Base-by-base conservation (phyloP, 2,329 filamentous ascomycete species). In the Chaetomiaceae sp. region DNA sequence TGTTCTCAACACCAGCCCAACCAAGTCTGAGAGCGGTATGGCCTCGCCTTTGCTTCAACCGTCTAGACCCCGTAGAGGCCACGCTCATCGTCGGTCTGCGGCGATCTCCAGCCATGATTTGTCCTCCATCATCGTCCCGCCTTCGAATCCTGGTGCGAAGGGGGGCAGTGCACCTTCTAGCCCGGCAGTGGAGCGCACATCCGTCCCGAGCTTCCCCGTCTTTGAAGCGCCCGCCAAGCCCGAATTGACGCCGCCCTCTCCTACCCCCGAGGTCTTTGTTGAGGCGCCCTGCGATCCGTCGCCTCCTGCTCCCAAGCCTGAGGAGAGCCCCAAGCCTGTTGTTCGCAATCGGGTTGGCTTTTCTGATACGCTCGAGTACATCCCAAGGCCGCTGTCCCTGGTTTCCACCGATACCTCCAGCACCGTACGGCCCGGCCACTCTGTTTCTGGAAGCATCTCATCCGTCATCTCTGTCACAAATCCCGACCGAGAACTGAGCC, bases 91-190 rank as follows among this genome's bases (percentile, higher is more conserved):
- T 53, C 82, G 92, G 54, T 96, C 91, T 30, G 79, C 78, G 54
- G 87, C 89, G 4, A 83, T 96, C 44, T 96, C 90, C 1, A 87
- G 83, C 51, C 87, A 92, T 63, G 91, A 96, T 63, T 70, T 96
- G 19, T 82, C 61, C 4, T 62, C 83, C 10, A 73, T 78, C 34
- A 83, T 90, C 30, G 74, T 91, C 58, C 80, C 81, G 46, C 78
- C 82, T 16, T 68, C 72, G 3, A 77, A 75, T 21, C 72, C 78
- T 38, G 74, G 76, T 17, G 9, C 50, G 9, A 71, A 75, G 45
- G 77, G 78, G 5, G 83, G 74, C 60, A 89, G 84, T 61, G 83
- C 84, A 13, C 81, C 82, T 8, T 73, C 74, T n/a, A 85, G 79
- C 55, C 81, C 82, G 2, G 75, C 76, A 4, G 72, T 73, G 6